Evolutionary conservation across 257 asterid genomes (phyloP).

Genomic region (Solanum dulcamara): DNA sequence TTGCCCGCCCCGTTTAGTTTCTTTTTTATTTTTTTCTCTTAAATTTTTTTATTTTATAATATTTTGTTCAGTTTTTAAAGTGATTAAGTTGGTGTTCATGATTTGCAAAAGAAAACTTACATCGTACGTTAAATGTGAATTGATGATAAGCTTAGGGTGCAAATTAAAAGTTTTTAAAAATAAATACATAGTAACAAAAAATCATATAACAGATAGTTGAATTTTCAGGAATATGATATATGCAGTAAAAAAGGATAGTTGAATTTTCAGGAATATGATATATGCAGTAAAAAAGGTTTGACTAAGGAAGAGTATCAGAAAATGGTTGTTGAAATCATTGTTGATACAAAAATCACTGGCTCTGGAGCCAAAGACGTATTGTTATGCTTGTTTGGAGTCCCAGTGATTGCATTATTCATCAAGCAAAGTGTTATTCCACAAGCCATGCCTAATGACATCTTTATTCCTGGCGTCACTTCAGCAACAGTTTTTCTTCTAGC

Average conservation of each 20-base stretch:
- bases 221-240: conserved; percentile 43
- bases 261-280: conserved; percentile 46
- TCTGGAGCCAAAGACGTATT: conserved; percentile 59
- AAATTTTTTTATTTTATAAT: no score
- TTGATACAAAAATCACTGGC: conserved; percentile 57
- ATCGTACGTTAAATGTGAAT: no score
- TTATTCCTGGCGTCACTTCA: conserved; percentile 59
- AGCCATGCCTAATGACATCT: conserved; percentile 36
- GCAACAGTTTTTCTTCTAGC: conserved; percentile 52
- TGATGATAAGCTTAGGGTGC: no score
- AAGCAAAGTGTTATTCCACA: conserved; percentile 38
- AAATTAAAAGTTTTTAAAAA: no score
- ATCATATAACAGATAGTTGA: no score
- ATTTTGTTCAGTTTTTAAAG: no score
- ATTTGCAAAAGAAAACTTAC: no score
- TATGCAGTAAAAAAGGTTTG: conserved; percentile 28
- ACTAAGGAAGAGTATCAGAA: conserved; percentile 53
- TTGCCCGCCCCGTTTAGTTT: no score
- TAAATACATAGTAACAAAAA: no score
- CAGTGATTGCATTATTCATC: conserved; percentile 35
- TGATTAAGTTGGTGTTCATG: no score
- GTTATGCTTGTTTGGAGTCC: conserved; percentile 56
- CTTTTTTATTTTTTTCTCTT: no score
- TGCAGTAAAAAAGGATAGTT: conserved; percentile 33
- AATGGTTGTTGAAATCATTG: conserved; percentile 44